Conservation (phyloP, 2,329 filamentous ascomycete genomes). For the Plenodomus lindquistii region DNA sequence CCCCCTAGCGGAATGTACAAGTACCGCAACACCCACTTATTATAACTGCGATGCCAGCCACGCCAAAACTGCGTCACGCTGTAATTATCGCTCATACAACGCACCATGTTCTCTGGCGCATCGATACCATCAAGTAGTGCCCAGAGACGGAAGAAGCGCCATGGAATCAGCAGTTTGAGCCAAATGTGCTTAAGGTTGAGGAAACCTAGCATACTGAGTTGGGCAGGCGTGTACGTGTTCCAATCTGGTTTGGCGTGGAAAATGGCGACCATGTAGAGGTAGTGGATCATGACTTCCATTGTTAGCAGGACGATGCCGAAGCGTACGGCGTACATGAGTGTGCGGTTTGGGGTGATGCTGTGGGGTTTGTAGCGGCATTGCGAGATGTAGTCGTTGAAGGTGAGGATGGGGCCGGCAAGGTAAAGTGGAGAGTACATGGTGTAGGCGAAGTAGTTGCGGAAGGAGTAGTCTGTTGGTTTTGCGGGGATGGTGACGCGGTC, state of each 20-base stretch:
- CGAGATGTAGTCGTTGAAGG: conserved; percentile 96
- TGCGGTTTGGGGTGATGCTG: conserved; percentile 72
- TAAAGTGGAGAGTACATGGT: conserved; percentile 91
- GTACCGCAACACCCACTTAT: conserved; percentile 92
- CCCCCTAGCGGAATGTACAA: conserved; percentile 92
- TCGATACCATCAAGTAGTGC: conserved; percentile 87
- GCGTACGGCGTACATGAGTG: conserved; percentile 78
- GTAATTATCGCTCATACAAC: conserved; percentile 95
- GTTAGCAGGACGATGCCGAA: conserved; percentile 78
- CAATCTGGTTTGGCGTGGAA: conserved; percentile 79
- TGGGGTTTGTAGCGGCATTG: conserved; percentile 75
- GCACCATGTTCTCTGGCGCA: conserved; percentile 96
- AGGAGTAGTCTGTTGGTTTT: conserved; percentile 69
- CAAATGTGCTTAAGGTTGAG: conserved; percentile 98
- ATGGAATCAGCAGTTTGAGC: conserved; percentile 94
- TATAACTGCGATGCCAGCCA: conserved; percentile 92
- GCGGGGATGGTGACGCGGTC: conserved; percentile 83
- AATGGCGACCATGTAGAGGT: conserved; percentile 91
- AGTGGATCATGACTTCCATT: conserved; percentile 88
- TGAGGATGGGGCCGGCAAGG: conserved; percentile 88
- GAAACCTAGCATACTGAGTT: conserved; percentile 87
- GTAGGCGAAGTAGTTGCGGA: conserved; percentile 89
- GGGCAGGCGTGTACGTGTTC: conserved; percentile 80
- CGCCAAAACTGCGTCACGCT: conserved; percentile 92
- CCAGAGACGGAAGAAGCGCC: conserved; percentile 99